Evolutionary conservation across 169 alveolate species (phyloP).

Genomic region (Pseudocohnilembus persalinus): DNA sequence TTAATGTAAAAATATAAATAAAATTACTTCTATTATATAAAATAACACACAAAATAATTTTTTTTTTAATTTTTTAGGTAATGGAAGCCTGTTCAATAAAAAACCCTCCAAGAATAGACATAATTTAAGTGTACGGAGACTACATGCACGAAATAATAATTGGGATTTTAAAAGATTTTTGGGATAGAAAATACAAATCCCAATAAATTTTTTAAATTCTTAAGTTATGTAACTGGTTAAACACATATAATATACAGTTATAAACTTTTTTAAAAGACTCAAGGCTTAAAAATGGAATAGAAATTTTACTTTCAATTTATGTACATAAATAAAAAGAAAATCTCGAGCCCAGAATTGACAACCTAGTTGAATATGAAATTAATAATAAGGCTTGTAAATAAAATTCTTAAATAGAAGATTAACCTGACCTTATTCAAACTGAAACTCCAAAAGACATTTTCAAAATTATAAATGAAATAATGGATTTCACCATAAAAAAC

Average conservation of each 20-base stretch:
- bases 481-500: background rate
- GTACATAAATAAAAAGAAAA: slow-evolving; percentile 15
- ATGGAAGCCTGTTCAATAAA: slow-evolving; percentile 27
- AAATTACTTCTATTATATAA: no score
- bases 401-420: slow-evolving; percentile 7
- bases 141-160: slow-evolving; percentile 15
- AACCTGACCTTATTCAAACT: background rate
- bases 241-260: slow-evolving; percentile 1
- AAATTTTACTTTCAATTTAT: slow-evolving; percentile 1
- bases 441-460: slow-evolving; percentile 28
- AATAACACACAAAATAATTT: no score
- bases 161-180: background rate
- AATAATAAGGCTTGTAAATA: background rate
- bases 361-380: slow-evolving; percentile 7
- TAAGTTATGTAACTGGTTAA: slow-evolving; percentile 10
- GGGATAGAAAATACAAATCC: slow-evolving; percentile 9
- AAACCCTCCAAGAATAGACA: slow-evolving; percentile 27
- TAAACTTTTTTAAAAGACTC: slow-evolving; percentile 24
- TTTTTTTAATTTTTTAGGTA: background rate
- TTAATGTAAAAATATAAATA: background rate
- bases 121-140: slow-evolving; percentile 19
- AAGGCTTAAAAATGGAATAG: background rate
- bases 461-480: slow-evolving; percentile 20
- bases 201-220: slow-evolving; percentile 3
- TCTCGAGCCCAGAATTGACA: slow-evolving; percentile 10